Evolutionary conservation across 73 alveolate species (phyloP), one percentile per base, ranked within the genome.

Genomic region (Paramecium sexaurelia): DNA sequence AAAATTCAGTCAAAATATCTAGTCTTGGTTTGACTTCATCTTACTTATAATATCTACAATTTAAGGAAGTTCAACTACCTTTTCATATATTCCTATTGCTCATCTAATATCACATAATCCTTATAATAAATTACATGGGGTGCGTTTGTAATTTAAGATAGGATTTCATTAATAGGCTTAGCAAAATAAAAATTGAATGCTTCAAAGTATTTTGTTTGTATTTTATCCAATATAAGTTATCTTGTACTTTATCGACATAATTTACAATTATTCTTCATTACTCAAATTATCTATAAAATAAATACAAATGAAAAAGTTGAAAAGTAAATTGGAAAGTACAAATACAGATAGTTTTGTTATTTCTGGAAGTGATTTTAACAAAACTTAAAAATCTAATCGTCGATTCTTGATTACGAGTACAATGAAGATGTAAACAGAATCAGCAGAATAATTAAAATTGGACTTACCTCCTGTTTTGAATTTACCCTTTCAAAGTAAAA

Each of bases 101-200:
- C 90, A 78, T 78, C 90, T 41, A 78, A 78, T 45, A 78, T 78
- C 73, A 41, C 41, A 78, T 78, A 78, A 78, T 78, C 90, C 90
- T 78, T 78, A 78, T 36, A 78, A 41, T 39, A 78, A 24, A 78
- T 78, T 26, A 78, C 90, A 78, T 78, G 90, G 20, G 75, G 68
- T 11, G 73, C 27, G 55, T 78, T 78, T 5, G 75, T 27, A 43
- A 37, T 26, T 43, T 37, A 78, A 37, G 90, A 32, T 9, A 78
- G 40, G 43, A 78, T 22, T 78, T 78, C 90, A 78, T 78, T 78
- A n/a, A 78, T 45, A 78, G 90, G 90, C 41, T 78, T 78, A 17
- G 90, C 90, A 27, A 78, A 78, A 43, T 78, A 78, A 26, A 78
- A 78, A 45, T 78, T 78, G 29, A 78, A 78, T 2, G 90, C 90